Evolutionary conservation across 371 early-diverging fungal genomes (phyloP), one percentile per base, ranked within the genome.

Genomic region (Mortierella sp.): DNA sequence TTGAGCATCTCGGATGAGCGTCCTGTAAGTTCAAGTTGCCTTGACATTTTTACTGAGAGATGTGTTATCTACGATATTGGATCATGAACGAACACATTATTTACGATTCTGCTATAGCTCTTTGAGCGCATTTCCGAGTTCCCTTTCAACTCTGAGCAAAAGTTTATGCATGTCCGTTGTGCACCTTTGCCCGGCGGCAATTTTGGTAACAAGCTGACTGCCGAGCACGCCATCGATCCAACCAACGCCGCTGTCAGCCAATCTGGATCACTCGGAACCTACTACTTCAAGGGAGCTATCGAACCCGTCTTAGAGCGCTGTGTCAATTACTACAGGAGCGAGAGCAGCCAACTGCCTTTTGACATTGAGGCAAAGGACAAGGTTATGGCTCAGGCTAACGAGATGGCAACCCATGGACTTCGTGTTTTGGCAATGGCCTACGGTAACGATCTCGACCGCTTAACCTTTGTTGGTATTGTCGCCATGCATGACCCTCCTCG

Each of bases 71-170:
- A 24, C 21, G 68, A 41, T 4, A 21, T 21, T 41, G 2, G 11
- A 68, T 6, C 8, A 21, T 56, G n/a, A 29, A n/a, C 48, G 63
- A 54, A 71, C 70, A 8, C 46, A 75, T 18, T 21, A 18, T 48
- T 48, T 21, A 8, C n/a, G n/a, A n/a, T 54, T 60, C 74, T 55
- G 65, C 35, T n/a, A 18, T 88, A 92, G 92, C 60, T 79, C 24
- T 92, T 88, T 74, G 90, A 91, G 73, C 91, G 97, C 21, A 76
- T 96, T 16, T 88, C 92, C 0, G 98, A 98, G 89, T 87, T 91
- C 49, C 97, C 99, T 5, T 99, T 99, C 88, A 95, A 92, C 83
- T 95, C 97, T 7, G 98, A 98, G n/a, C 91, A 92, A 71, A 99
- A 99, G 91, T 95, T 84, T 83, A 99, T 98, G 99, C 89, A 91